Percentiles rank a stretch among this genome's conserved stretches.
Conservation (phyloP, 2,329 filamentous ascomycete genomes). For the Diplodia seriata region DNA sequence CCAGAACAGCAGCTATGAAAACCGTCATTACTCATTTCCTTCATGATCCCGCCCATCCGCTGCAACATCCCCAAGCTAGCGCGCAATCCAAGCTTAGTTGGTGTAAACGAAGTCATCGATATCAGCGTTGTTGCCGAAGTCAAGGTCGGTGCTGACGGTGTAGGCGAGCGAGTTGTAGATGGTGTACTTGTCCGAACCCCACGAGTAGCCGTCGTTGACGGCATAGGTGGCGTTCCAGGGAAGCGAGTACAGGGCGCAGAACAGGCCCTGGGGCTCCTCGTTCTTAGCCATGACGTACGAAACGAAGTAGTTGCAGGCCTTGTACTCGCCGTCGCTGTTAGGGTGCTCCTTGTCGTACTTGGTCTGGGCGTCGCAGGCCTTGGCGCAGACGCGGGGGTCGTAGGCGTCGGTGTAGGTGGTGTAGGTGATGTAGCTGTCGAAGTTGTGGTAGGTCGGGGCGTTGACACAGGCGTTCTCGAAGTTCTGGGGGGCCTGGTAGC, state of each 20-base stretch:
- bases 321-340: slow-evolving; percentile 8
- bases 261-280: slow-evolving; percentile 19
- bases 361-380: slow-evolving; percentile 23
- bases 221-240: slow-evolving; percentile 27
- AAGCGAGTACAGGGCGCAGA: slow-evolving; percentile 24
- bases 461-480: slow-evolving; percentile 19
- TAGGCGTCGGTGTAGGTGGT: slow-evolving; percentile 30
- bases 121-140: slow-evolving; percentile 9
- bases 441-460: slow-evolving; percentile 7
- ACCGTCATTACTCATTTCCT: neutral
- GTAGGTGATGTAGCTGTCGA: slow-evolving; percentile 25
- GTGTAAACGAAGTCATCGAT: slow-evolving; percentile 2
- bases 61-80: neutral
- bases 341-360: slow-evolving; percentile 1
- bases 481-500: slow-evolving; percentile 14
- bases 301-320: slow-evolving; percentile 28
- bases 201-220: slow-evolving; percentile 24
- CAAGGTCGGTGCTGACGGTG: slow-evolving; percentile 4
- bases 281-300: slow-evolving; percentile 32
- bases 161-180: slow-evolving; percentile 30
- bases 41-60: neutral
- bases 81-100: neutral
- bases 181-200: slow-evolving; percentile 20
- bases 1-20: neutral
- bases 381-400: slow-evolving; percentile 29